Base-by-base conservation (phyloP, 1,284 basidiomycete species). In the Trametes polyzona region DNA sequence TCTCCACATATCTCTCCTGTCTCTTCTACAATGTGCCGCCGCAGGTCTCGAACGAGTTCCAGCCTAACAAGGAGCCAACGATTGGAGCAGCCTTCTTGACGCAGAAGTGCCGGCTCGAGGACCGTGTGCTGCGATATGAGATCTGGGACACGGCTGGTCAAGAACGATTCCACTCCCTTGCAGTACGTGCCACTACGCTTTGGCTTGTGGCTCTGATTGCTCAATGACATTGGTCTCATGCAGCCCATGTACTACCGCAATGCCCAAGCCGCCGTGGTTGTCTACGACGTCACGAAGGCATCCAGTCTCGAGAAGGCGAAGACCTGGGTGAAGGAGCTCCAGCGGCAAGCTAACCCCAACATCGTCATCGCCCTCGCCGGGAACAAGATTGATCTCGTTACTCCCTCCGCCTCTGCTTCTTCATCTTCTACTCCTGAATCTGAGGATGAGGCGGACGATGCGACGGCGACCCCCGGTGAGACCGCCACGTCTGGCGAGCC, bases 281-380 rank as follows among this genome's bases (percentile, higher is more conserved):
- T 98, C 26, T 99, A 98, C 76, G 96, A 99, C 73, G 90, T 99
- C 55, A 96, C 94, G 52, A 96, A 95, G 73, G 88, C 90, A 57
- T 85, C 91, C 55, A 98, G 95, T 67, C 84, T 99, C 61, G 97
- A 99, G 75, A 99, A 99, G 76, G 96, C 96, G 58, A 99, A 99
- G 80, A 95, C 95, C 32, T 99, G 96, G 96, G 96, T 99, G 63
- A 99, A 98, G 80, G 96, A 99, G 77, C 83, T 99, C 24, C 97
- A 99, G 76, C 87, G 97, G 62, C 96, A 99, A 73, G 96, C 97
- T 35, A 98, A 97, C 74, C 96, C 96, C 33, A 98, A 98, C 75
- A 98, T 99, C 71, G 95, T 99, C 70, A 99, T 99, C 69, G 95
- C 95, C 9, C 87, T 98, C 46, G 93, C 93, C 11, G 95, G 95